These are phyloP conservation scores for Wickerhamiella brachini DNA, from an alignment of 805 yeast species.

Conservation along the genomic window DNA sequence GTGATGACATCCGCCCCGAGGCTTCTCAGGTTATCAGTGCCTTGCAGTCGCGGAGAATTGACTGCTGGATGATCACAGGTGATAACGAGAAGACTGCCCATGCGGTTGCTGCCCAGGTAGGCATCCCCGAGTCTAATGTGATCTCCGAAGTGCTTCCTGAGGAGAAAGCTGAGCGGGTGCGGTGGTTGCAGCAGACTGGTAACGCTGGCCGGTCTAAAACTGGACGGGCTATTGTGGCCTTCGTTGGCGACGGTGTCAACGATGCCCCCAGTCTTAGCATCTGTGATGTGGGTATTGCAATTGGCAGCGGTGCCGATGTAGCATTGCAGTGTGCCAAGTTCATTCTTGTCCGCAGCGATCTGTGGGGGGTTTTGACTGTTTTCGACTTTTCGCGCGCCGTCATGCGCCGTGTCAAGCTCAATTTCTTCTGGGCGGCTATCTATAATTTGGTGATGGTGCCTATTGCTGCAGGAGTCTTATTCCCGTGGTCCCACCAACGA, in stretches of 20 bases:
- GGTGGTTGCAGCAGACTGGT: slow-evolving; percentile 37
- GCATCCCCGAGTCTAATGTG: slow-evolving; percentile 38
- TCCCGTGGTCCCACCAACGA: slow-evolving; percentile 56
- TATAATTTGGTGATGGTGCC: slow-evolving; percentile 83
- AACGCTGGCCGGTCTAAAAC: slow-evolving; percentile 13
- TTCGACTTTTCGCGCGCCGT: slow-evolving; percentile 58
- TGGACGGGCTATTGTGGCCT: slow-evolving; percentile 38
- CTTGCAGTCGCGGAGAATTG: slow-evolving; percentile 31
- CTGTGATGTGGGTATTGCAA: slow-evolving; percentile 67
- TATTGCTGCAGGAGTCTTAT: slow-evolving; percentile 82
- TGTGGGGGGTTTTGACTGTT: slow-evolving; percentile 38
- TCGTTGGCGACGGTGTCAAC: slow-evolving; percentile 78
- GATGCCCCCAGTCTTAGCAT: slow-evolving; percentile 69
- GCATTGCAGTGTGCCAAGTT: slow-evolving; percentile 67
- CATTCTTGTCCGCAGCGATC: slow-evolving; percentile 41
- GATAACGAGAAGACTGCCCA: slow-evolving; percentile 55
- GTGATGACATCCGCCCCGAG: slow-evolving; percentile 43
- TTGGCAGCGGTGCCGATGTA: slow-evolving; percentile 63
- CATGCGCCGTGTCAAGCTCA: slow-evolving; percentile 58
- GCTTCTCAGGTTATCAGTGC: slow-evolving; percentile 36
- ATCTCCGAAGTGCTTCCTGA: slow-evolving; percentile 63
- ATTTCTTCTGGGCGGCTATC: slow-evolving; percentile 75
- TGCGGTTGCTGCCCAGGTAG: slow-evolving; percentile 50
- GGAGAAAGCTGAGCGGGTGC: slow-evolving; percentile 50
- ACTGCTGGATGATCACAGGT: slow-evolving; percentile 67